These are phyloP conservation scores for Penicillium sp. DNA, from an alignment of 2,329 filamentous ascomycete genomes.

Conservation along the genomic window DNA sequence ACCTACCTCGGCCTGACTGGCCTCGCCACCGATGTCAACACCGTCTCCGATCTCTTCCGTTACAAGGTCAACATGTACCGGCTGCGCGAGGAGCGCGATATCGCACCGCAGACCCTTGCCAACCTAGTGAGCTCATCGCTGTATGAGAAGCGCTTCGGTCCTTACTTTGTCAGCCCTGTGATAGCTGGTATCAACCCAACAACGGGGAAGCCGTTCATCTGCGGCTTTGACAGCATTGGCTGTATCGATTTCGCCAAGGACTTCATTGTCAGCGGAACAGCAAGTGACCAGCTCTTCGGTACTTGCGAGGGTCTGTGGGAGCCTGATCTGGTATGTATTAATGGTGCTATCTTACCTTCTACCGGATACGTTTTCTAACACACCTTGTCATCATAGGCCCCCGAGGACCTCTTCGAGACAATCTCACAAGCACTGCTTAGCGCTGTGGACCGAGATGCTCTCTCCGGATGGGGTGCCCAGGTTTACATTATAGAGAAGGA, in stretches of 20 bases:
- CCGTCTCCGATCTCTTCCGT: slow-evolving; percentile 93
- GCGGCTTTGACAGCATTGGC: slow-evolving; percentile 97
- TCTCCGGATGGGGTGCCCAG: slow-evolving; percentile 97
- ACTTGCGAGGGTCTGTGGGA: slow-evolving; percentile 99
- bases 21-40: slow-evolving; percentile 91
- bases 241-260: slow-evolving; percentile 99
- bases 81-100: slow-evolving; percentile 94
- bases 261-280: slow-evolving; percentile 96
- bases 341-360: not conserved
- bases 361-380: not conserved
- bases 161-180: slow-evolving; percentile 93
- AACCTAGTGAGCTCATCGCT: slow-evolving; percentile 88
- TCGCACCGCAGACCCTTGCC: slow-evolving; percentile 90
- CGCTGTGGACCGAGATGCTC: slow-evolving; percentile 91
- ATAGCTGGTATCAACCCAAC: slow-evolving; percentile 94
- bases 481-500: slow-evolving; percentile 99
- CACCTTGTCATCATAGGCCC: slow-evolving; percentile 53
- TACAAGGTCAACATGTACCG: slow-evolving; percentile 99
- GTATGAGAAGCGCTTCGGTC: slow-evolving; percentile 94
- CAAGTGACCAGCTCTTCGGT: slow-evolving; percentile 95
- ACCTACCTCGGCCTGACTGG: slow-evolving; percentile 95
- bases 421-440: slow-evolving; percentile 94
- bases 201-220: slow-evolving; percentile 93
- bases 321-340: slow-evolving; percentile 76
- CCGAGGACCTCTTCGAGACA: slow-evolving; percentile 96